These are phyloP conservation scores for Saturnispora saitoi DNA, from an alignment of 805 yeast species.

Conservation along the genomic window DNA sequence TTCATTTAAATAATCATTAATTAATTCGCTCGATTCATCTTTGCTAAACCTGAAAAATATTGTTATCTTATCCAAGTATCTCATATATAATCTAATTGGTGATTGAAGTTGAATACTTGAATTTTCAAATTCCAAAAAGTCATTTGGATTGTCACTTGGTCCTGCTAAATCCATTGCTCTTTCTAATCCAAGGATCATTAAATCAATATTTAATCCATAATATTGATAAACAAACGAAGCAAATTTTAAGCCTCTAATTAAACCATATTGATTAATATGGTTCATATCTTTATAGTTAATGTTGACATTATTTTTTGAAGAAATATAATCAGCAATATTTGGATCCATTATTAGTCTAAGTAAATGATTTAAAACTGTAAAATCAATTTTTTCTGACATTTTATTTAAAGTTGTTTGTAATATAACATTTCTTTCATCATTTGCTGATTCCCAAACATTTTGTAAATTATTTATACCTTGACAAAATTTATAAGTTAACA, in stretches of 20 bases:
- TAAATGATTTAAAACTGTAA: slow-evolving; percentile 76
- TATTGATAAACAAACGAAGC: slow-evolving; percentile 84
- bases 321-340: slow-evolving; percentile 87
- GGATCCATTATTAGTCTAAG: slow-evolving; percentile 78
- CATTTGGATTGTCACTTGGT: slow-evolving; percentile 58
- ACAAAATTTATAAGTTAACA: slow-evolving; percentile 87
- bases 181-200: slow-evolving; percentile 74
- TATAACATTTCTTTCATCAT: slow-evolving; percentile 77
- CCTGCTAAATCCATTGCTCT: slow-evolving; percentile 88
- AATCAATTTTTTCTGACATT: slow-evolving; percentile 77
- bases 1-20: slow-evolving; percentile 68
- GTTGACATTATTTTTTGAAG: slow-evolving; percentile 80
- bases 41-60: slow-evolving; percentile 68
- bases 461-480: slow-evolving; percentile 78
- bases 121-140: slow-evolving; percentile 65
- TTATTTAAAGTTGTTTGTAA: slow-evolving; percentile 66
- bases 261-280: slow-evolving; percentile 81
- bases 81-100: slow-evolving; percentile 73
- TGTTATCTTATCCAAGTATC: slow-evolving; percentile 78
- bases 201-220: slow-evolving; percentile 79
- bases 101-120: slow-evolving; percentile 50
- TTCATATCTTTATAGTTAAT: slow-evolving; percentile 90
- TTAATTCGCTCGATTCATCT: slow-evolving; percentile 66
- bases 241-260: slow-evolving; percentile 83
- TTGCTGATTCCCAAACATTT: slow-evolving; percentile 67